Base-by-base conservation (phyloP, 2,329 filamentous ascomycete genomes). In the Colletotrichum orbiculare region DNA sequence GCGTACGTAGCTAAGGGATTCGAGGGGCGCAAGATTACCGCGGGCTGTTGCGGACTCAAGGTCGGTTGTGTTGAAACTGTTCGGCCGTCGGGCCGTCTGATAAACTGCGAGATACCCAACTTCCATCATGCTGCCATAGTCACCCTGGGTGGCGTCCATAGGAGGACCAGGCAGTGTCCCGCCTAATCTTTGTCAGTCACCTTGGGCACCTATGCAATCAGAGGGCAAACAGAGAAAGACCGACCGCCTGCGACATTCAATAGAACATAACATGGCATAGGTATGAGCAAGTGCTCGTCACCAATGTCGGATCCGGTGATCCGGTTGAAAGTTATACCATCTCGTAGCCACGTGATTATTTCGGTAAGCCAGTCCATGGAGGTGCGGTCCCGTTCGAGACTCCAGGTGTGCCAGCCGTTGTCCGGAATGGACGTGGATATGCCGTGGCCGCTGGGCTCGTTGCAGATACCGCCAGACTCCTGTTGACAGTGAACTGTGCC, bases 211-310 rank as follows among this genome's bases (percentile, higher is more conserved):
- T n/a, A 39, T 34, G 52, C 15, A 35, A 37, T 9, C 17, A 13
- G 38, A 57, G 37, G 3, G 45, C 1, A 35, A 17, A 5, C 8
- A 9, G 35, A 17, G 25, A 48, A 43, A 47, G 62, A 80, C 83
- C 73, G 76, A 83, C 84, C 81, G 37, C 87, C 81, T 49, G 85
- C 85, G 6, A 87, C 76, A 65, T 88, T 87, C 56, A 88, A 72
- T 58, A 87, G 81, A 54, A 87, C 71, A 68, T 80, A 86, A 71
- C 85, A 69, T 2, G 84, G 81, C 57, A 76, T 81, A 17, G 17
- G 17, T 17, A 67, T 86, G 81, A 17, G 82, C 82, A 15, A 87
- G 72, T 71, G 73, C 60, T 78, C 72, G 63, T 85, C 78, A 43
- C 75, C 77, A 62, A 87, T 78, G 33, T 79, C 73, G 0, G 73